Base-by-base conservation (phyloP, 2,329 filamentous ascomycete genomes). In the Ophiostoma angusticollis region DNA sequence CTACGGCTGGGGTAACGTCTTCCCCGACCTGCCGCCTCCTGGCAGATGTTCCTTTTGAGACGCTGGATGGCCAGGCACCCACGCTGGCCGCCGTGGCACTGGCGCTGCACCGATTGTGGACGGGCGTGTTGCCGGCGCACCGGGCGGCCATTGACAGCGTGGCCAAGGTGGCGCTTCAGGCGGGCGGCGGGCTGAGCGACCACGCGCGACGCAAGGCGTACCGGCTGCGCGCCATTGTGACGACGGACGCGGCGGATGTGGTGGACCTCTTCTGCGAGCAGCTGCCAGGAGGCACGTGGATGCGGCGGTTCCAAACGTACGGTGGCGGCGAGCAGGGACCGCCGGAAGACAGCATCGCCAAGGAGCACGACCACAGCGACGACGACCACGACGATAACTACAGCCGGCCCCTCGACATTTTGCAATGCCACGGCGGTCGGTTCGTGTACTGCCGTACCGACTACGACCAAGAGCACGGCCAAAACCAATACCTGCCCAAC, bases 131-230 rank as follows among this genome's bases (percentile, higher is more conserved):
- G 14, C 41, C 41, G 18, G 12, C 17, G 4, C 41, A 43, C 37
- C 41, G 41, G 2, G 9, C 28, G 8, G 37, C 37, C n/a, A 35
- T 43, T n/a, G 41, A 43, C 31, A 5, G 8, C 14, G 37, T 35
- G 9, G 18, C 41, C n/a, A n/a, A n/a, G n/a, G n/a, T n/a, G n/a
- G 12, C 32, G 29, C 13, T 30, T 35, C 29, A 43, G 29, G 24
- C n/a, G n/a, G n/a, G n/a, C n/a, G n/a, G n/a, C n/a, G n/a, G n/a
- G n/a, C n/a, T n/a, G n/a, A 43, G 41, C 37, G 37, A 43, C 37
- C 41, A 43, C 16, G 17, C 37, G 21, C 41, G 41, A 25, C 37
- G 37, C 33, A 40, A 37, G 37, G 41, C 41, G 8, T 43, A 43
- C 25, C 33, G 41, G 9, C 37, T 43, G 25, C 37, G 41, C n/a